phyloP scores from a whole-genome alignment of 176 grass and related monocot genomes.

The Saccharum officinarum region DNA sequence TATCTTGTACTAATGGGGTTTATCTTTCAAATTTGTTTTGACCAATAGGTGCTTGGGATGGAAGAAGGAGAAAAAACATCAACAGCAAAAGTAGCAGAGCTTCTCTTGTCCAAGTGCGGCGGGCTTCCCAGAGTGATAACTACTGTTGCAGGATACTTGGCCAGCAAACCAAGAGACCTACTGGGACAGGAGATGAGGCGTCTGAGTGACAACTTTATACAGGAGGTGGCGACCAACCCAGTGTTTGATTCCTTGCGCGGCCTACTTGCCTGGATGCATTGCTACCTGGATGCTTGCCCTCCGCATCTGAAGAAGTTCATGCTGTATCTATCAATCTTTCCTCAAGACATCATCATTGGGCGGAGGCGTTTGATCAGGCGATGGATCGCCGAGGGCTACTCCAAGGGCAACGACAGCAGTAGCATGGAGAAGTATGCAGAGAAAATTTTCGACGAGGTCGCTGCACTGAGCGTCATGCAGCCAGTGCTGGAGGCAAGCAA shows the following conservation, averaged over 20 bases:
- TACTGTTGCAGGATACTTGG: background rate
- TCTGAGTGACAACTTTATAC: background rate
- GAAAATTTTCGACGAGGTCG: background rate
- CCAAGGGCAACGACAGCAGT: background rate
- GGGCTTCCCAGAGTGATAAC: background rate
- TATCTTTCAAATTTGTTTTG: too few species aligned
- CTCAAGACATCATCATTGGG: background rate
- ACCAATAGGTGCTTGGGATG: too few species aligned
- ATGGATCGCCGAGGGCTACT: background rate
- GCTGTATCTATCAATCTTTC: background rate
- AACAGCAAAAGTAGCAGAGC: rapidly evolving
- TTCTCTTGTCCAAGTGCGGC: background rate
- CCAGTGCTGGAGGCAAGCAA: too few species aligned
- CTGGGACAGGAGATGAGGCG: background rate
- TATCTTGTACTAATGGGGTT: too few species aligned
- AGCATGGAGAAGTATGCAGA: background rate
- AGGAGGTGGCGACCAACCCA: background rate
- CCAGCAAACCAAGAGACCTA: background rate
- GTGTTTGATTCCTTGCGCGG: background rate
- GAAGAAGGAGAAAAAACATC: too few species aligned
- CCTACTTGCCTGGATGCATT: background rate
- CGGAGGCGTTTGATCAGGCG: background rate
- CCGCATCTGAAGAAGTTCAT: background rate
- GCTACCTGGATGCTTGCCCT: background rate
- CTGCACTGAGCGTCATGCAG: background rate